Evolutionary conservation across 805 yeast genomes (phyloP), one percentile per base, ranked within the genome.

Genomic region (Tetrapisispora arboricola): DNA sequence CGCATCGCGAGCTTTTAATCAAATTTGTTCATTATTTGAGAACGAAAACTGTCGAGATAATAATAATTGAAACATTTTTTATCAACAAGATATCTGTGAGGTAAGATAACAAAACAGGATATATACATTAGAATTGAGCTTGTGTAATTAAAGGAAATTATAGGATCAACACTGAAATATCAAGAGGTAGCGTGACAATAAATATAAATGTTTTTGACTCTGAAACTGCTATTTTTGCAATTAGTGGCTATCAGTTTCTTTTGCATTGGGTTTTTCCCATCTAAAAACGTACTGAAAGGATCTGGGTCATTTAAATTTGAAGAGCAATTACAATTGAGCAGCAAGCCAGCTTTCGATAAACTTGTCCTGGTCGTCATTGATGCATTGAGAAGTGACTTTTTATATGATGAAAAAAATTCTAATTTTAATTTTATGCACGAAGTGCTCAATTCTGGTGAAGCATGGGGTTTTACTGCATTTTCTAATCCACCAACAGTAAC

Each of bases 401-500:
- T 87, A 61, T 90, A 75, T 54, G 58, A 59, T 20, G 72, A 83
- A 1, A 65, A 73, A 12, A 52, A 63, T 2, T 85, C 96, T 0
- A 55, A 73, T 8, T 84, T 92, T 83, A 32, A 53, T 0, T 76
- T 73, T 52, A 72, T 83, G 0, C 97, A 90, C 48, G 47, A 61
- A 2, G 61, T 88, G 43, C 64, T 90, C 8, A 70, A 73, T 39
- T 49, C 67, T 0, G 94, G 94, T 10, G 51, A 69, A 27, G 97
- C 92, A 0, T 53, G 88, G 38, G 96, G 96, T 0, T 88, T 77
- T 59, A 92, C 98, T 0, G 95, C 95, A 0, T 84, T 70, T 57
- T 80, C 96, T 1, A 83, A 84, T 48, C 97, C 98, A 1, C 98
- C 98, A 3, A 92, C 98, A 0, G 98, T 92, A 9, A 92, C 98